A percentile compares a stretch with the other conserved stretches of the same genome.
These are phyloP conservation scores for Saccharomyces hybrid DNA, from an alignment of 1,139 yeast species.

Conservation along the genomic window DNA sequence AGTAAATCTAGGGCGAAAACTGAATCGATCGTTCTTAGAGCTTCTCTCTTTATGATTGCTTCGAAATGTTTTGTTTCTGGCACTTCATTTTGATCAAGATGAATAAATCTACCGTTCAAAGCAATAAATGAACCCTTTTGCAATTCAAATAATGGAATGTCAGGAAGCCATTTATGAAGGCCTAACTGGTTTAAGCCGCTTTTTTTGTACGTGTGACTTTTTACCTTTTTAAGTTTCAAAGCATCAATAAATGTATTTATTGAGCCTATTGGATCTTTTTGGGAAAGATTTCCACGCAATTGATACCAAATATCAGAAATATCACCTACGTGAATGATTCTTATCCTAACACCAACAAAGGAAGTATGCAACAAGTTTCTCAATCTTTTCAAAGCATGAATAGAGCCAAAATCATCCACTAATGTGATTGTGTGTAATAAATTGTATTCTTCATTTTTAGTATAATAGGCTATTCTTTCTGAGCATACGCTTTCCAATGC, in stretches of 20 bases:
- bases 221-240: neutral
- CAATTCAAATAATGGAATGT: conserved; percentile 13
- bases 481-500: conserved; percentile 9
- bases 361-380: conserved; percentile 13
- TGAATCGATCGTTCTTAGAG: conserved; percentile 43
- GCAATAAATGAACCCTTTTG: conserved; percentile 16
- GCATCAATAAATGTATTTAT: neutral
- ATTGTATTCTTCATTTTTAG: conserved; percentile 12
- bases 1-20: conserved; percentile 31
- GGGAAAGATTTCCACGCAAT: conserved; percentile 16
- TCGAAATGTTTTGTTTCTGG: conserved; percentile 36
- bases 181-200: neutral
- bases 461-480: conserved; percentile 13
- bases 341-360: conserved; percentile 25
- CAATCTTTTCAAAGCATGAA: conserved; percentile 17
- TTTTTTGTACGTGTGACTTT: conserved; percentile 1
- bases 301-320: neutral
- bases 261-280: conserved; percentile 1
- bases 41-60: conserved; percentile 46
- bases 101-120: conserved; percentile 29
- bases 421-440: conserved; percentile 27
- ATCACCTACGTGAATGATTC: conserved; percentile 25
- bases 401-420: conserved; percentile 24
- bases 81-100: conserved; percentile 20
- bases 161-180: conserved; percentile 22